These are phyloP conservation scores for Emergomyces orientalis DNA, from an alignment of 2,329 filamentous ascomycete species.

Conservation along the genomic window DNA sequence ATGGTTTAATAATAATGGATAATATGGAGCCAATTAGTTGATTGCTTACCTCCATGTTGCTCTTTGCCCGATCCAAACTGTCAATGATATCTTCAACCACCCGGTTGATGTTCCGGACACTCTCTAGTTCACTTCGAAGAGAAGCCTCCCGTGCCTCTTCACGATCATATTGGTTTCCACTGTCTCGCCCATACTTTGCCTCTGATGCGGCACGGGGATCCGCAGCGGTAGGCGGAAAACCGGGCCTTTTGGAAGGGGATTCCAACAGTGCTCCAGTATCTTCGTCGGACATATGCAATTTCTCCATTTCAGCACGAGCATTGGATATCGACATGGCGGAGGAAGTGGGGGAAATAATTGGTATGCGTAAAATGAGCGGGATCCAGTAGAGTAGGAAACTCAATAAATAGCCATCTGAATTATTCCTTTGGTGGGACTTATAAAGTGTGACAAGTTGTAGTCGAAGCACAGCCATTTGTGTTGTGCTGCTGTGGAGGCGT, in stretches of 20 bases:
- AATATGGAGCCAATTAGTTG: conserved; percentile 10
- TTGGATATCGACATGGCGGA: conserved; percentile 11
- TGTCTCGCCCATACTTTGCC: conserved; percentile 34
- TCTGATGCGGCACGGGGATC: conserved; percentile 19
- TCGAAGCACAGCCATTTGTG: neutral
- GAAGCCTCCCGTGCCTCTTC: conserved; percentile 63
- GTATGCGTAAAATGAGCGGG: neutral
- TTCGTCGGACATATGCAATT: conserved; percentile 33
- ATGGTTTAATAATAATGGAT: neutral
- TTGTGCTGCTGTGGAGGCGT: neutral
- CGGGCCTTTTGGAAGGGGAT: conserved; percentile 41
- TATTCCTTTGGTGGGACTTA: neutral
- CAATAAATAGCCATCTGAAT: neutral
- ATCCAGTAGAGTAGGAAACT: neutral
- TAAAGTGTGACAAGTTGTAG: no score
- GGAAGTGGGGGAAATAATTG: neutral
- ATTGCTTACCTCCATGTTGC: conserved; percentile 40
- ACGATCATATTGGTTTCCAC: conserved; percentile 49
- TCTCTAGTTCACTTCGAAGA: conserved; percentile 69
- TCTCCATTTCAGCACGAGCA: conserved; percentile 13
- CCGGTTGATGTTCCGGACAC: conserved; percentile 75
- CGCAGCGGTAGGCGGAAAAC: conserved; percentile 32
- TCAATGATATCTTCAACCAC: conserved; percentile 58
- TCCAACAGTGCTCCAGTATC: conserved; percentile 49
- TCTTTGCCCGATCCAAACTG: conserved; percentile 40